Conservation (phyloP, 1,139 yeast genomes). For the Yamadazyma oceani region DNA sequence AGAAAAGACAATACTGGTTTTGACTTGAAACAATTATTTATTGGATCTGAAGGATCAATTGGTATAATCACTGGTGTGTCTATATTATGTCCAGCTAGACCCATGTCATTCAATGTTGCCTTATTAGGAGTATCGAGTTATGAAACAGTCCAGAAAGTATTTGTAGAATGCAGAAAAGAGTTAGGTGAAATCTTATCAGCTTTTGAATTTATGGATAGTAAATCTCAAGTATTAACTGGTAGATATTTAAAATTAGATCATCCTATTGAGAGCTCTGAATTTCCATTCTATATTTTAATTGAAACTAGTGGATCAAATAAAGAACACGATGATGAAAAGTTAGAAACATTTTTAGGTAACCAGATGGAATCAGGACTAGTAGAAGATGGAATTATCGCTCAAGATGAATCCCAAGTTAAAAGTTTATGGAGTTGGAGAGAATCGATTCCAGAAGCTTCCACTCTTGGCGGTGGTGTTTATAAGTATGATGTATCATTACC, state of each 20-base stretch:
- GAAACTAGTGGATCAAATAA: constrained; percentile 94
- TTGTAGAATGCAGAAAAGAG: constrained; percentile 75
- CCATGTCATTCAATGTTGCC: constrained; percentile 84
- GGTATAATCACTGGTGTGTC: constrained; percentile 92
- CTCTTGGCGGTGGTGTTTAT: constrained; percentile 88
- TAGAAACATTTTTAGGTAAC: constrained; percentile 76
- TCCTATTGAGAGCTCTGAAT: constrained; percentile 73
- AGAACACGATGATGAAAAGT: constrained; percentile 77
- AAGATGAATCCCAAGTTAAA: constrained; percentile 83
- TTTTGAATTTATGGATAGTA: constrained; percentile 89
- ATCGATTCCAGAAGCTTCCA: constrained; percentile 84
- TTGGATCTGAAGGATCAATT: constrained; percentile 90
- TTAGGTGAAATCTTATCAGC: constrained; percentile 87
- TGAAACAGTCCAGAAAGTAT: constrained; percentile 80
- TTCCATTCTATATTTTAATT: constrained; percentile 86
- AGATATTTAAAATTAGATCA: constrained; percentile 56
- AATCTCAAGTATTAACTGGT: constrained; percentile 66
- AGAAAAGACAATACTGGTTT: constrained; percentile 95
- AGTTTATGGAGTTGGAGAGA: constrained; percentile 96
- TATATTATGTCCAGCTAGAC: constrained; percentile 88
- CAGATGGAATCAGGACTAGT: constrained; percentile 85
- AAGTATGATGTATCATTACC: constrained; percentile 95
- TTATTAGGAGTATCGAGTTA: constrained; percentile 80
- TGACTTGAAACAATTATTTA: constrained; percentile 86
- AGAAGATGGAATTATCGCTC: constrained; percentile 91